Evolutionary conservation across 768 basidiomycete species (phyloP), one percentile per base, ranked within the genome.

Genomic region (Rhizopogon roseolus): DNA sequence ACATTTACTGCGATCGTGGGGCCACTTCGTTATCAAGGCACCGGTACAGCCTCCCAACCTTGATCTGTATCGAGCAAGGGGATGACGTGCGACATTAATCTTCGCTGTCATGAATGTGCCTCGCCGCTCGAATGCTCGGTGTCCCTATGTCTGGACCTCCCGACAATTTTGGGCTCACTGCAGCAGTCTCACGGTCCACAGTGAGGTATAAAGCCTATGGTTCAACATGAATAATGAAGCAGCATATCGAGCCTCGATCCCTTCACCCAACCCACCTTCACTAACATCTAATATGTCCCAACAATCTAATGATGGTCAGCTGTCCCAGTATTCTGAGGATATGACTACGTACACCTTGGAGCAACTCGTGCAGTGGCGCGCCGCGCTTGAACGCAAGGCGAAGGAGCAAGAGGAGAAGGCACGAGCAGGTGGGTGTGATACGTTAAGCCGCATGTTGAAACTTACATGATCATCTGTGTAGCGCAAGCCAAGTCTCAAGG

Each of bases 361-460:
- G 34, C 46, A 48, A 19, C 46, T 48, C 37, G 14, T 48, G 5
- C 46, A 48, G 37, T 48, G 46, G 46, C 46, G 46, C 3, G 46
- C 46, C 5, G 14, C 19, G 7, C 34, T 48, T 5, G 46, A 48
- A 10, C 34, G 46, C 46, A 48, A 22, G 13, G 46, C 46, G 4
- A 48, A 48, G 19, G 46, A 48, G 13, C 46, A 48, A 16, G 46
- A 48, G 22, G 46, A 48, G 46, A 48, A 48, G 29, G 46, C 8
- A 34, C 34, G 46, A 36, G 46, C 46, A 25, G 46, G 46, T 48
- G 1, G 14, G 46, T 25, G 22, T 36, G 14, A 36, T 25, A 16
- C 5, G 22, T 8, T 16, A 4, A 16, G 16, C 2, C 4, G 9
- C 8, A 48, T 10, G 22, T 36, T 14, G 10, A 16, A 36, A 36